Evolutionary conservation across 148 eudicot genomes (phyloP).

Genomic region (Cornus suecica): DNA sequence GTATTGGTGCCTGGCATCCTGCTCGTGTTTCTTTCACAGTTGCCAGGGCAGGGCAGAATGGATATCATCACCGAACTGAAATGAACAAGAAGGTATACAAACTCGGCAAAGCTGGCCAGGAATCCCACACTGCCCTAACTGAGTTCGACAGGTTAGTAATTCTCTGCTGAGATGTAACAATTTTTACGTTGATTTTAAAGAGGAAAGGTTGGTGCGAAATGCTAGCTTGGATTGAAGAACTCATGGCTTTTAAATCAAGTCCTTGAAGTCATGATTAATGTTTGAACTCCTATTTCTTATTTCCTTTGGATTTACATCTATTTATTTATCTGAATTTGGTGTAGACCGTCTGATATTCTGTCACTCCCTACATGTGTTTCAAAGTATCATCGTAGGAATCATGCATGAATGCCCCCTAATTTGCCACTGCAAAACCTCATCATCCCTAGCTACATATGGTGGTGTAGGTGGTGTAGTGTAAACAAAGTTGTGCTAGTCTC

Average conservation of each 20-base stretch:
- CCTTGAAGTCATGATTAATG: background rate
- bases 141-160: constrained; percentile 67
- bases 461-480: no score
- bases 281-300: background rate
- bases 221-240: background rate
- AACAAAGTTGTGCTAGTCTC: no score
- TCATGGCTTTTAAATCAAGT: background rate
- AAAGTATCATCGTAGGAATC: no score
- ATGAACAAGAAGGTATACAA: constrained; percentile 77
- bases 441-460: no score
- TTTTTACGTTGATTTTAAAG: background rate
- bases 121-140: constrained; percentile 55
- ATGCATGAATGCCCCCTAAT: no score
- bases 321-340: no score
- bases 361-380: no score
- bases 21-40: constrained; percentile 86
- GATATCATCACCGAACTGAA: constrained; percentile 82
- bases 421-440: no score
- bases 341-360: no score
- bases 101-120: constrained; percentile 68
- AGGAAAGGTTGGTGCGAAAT: background rate
- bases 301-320: no score
- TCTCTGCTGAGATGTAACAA: background rate
- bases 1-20: constrained; percentile 90
- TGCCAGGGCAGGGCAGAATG: constrained; percentile 85